A percentile compares a stretch with the other conserved stretches of the same genome.
These are phyloP conservation scores for Cercospora sesami DNA, from an alignment of 2,329 filamentous ascomycete species.

Conservation along the genomic window DNA sequence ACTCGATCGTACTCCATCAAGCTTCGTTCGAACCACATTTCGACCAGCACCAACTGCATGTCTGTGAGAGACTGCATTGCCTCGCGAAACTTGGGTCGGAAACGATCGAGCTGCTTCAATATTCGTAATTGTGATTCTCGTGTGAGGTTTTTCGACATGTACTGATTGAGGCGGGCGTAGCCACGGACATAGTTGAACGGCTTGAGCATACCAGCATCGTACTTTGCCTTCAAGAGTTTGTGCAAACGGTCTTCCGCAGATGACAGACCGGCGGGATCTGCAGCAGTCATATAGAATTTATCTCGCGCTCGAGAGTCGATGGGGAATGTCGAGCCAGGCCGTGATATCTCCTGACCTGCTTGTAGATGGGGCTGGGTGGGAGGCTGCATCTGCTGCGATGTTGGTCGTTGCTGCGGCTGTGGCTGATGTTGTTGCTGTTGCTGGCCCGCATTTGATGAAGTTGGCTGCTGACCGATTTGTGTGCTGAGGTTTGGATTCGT, in stretches of 20 bases:
- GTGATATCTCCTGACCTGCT: conserved; percentile 58
- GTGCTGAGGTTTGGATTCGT: conserved; percentile 46
- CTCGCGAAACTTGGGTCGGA: conserved; percentile 92
- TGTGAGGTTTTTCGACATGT: conserved; percentile 87
- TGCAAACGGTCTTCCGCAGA: conserved; percentile 94
- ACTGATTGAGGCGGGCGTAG: conserved; percentile 83
- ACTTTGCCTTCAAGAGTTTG: conserved; percentile 89
- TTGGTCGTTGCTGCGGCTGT: background rate
- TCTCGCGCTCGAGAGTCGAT: conserved; percentile 71
- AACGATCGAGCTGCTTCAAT: conserved; percentile 83
- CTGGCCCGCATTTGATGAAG: background rate
- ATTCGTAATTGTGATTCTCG: conserved; percentile 85
- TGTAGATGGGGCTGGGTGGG: conserved; percentile 36
- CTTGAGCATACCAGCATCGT: conserved; percentile 89
- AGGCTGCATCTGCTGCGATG: conserved; percentile 10
- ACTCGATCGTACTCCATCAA: conserved; percentile 98
- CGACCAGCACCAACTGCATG: conserved; percentile 88
- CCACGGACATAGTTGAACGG: conserved; percentile 99
- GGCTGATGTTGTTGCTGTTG: background rate
- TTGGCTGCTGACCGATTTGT: conserved; percentile 8
- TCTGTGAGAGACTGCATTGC: conserved; percentile 91
- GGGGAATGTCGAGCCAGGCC: conserved; percentile 61
- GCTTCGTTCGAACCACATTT: conserved; percentile 98
- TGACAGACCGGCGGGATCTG: conserved; percentile 83
- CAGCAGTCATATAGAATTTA: conserved; percentile 91